Base-by-base conservation (phyloP, 2,329 filamentous ascomycete genomes). In the Nemania sp. region DNA sequence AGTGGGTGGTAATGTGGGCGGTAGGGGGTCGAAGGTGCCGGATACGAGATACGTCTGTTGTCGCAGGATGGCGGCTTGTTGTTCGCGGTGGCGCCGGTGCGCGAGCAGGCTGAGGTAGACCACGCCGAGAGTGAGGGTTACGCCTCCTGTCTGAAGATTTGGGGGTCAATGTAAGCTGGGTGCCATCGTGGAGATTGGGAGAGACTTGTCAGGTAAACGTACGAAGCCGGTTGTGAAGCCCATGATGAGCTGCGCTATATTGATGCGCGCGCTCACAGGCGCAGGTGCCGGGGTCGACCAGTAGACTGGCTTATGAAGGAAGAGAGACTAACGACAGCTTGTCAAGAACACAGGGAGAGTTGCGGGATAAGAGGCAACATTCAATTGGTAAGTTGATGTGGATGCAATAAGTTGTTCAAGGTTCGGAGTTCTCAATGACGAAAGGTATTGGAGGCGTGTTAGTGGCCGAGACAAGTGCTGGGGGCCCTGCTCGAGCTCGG, bases 151-250 rank as follows among this genome's bases (percentile, higher is more conserved):
- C 88, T 92, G 61, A 15, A 12, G 34, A 9, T 31, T 22, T 5
- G 15, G 28, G 26, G 26, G n/a, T 12, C 9, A 31, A 5, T 9
- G 28, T 12, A 9, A 31, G 9, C n/a, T n/a, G n/a, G n/a, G n/a
- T n/a, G n/a, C n/a, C n/a, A n/a, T n/a, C n/a, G n/a, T n/a, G n/a
- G n/a, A n/a, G n/a, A n/a, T n/a, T n/a, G n/a, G n/a, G n/a, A n/a
- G n/a, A n/a, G n/a, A n/a, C n/a, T n/a, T n/a, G n/a, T n/a, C n/a
- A n/a, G n/a, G n/a, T n/a, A 43, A 48, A 76, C 86, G 60, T 80
- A 91, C 89, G 70, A 91, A 89, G 64, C 89, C 88, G 36, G 84
- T 80, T 61, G 82, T 80, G 77, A 90, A 90, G 68, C 88, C 86
- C 88, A 91, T 90, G 62, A 54, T 73, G 59, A 54, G 52, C 33